A percentile compares a stretch with the other conserved stretches of the same genome.
phyloP scores from a whole-genome alignment of 2,329 filamentous ascomycete species.

The Penicillium sp. region DNA sequence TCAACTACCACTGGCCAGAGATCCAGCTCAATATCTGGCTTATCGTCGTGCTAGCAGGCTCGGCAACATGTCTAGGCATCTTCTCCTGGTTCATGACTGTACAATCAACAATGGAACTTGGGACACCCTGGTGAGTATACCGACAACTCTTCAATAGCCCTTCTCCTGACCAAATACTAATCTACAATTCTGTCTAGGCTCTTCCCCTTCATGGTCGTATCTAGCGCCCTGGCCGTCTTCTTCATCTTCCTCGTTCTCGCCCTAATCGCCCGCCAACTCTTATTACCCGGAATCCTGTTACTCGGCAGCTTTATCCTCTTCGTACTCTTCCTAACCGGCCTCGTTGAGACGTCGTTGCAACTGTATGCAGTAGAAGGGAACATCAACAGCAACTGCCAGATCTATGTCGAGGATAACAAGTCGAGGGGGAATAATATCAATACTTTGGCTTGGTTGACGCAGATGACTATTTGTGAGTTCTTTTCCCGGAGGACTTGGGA shows the following conservation, averaged over 20 bases:
- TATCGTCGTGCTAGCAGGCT: slow-evolving; percentile 60
- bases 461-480: slow-evolving; percentile 60
- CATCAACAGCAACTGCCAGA: slow-evolving; percentile 60
- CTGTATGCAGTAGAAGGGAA: slow-evolving; percentile 58
- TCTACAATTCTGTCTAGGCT: slow-evolving; percentile 48
- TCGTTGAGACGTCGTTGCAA: slow-evolving; percentile 64
- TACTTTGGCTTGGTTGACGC: slow-evolving; percentile 63
- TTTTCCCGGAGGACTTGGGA: background rate
- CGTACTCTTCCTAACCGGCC: slow-evolving; percentile 60
- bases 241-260: slow-evolving; percentile 61
- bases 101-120: slow-evolving; percentile 55
- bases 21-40: slow-evolving; percentile 66
- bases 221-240: slow-evolving; percentile 56
- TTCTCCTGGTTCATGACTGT: slow-evolving; percentile 61
- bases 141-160: no score
- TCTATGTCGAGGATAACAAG: slow-evolving; percentile 52
- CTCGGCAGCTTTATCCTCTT: slow-evolving; percentile 62
- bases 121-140: slow-evolving; percentile 58
- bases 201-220: slow-evolving; percentile 63
- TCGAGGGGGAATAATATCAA: slow-evolving; percentile 51
- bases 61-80: slow-evolving; percentile 59
- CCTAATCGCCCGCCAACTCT: slow-evolving; percentile 55
- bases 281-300: slow-evolving; percentile 61
- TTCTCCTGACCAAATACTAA: background rate
- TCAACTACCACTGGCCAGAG: slow-evolving; percentile 64